phyloP scores from a whole-genome alignment of 148 eudicot genomes.

The Rhododendron ovatum region DNA sequence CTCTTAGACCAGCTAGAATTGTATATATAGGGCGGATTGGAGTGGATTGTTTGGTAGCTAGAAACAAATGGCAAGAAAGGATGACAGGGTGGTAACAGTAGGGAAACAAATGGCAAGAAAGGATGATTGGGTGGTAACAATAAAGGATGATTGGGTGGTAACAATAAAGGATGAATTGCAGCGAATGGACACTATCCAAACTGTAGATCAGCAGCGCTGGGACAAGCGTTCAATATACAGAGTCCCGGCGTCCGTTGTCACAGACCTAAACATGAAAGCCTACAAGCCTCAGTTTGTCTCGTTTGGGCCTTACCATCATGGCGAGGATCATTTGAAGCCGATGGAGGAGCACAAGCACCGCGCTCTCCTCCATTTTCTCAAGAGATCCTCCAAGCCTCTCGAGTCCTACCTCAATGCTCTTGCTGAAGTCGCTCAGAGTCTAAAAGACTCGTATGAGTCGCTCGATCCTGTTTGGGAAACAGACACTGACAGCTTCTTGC shows the following conservation, averaged over 20 bases:
- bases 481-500: too few species aligned
- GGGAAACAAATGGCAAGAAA: too few species aligned
- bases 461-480: too few species aligned
- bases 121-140: too few species aligned
- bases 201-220: too few species aligned
- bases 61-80: neutral
- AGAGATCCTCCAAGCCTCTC: slow-evolving; percentile 27
- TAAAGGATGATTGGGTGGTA: neutral
- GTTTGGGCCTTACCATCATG: slow-evolving; percentile 44
- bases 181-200: too few species aligned
- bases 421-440: slow-evolving; percentile 11
- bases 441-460: slow-evolving; percentile 27
- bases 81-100: neutral
- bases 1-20: neutral
- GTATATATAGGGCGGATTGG: neutral
- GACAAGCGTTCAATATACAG: too few species aligned
- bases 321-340: slow-evolving; percentile 11
- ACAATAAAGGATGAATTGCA: neutral
- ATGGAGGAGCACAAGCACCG: slow-evolving; percentile 42
- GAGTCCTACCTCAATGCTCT: slow-evolving; percentile 6
- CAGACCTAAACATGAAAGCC: slow-evolving; percentile 19
- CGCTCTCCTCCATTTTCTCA: slow-evolving; percentile 32
- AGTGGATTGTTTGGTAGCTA: neutral
- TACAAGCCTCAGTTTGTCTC: slow-evolving; percentile 39
- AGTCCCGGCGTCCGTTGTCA: too few species aligned